Conservation (phyloP, 331 rosid genomes). For the Stylosanthes scabra region DNA sequence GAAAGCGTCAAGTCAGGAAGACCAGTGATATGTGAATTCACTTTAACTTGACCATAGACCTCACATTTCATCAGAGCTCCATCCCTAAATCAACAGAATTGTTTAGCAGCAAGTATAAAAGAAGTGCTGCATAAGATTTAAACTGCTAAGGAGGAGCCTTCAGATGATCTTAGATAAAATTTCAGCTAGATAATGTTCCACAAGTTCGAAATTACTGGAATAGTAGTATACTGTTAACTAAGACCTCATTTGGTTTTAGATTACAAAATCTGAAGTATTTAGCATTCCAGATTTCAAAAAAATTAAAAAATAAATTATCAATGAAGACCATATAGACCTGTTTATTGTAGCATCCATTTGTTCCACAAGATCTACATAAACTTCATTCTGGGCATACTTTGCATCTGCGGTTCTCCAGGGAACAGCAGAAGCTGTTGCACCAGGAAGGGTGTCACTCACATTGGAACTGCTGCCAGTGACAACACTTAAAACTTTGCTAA, state of each 20-base stretch:
- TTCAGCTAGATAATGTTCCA: conserved; percentile 18
- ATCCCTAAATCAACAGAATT: conserved; percentile 60
- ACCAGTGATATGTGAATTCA: conserved; percentile 90
- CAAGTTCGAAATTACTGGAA: too few species aligned
- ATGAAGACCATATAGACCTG: too few species aligned
- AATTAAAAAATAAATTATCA: too few species aligned
- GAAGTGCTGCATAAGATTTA: conserved; percentile 15
- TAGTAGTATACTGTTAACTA: conserved; percentile 16
- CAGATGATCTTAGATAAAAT: conserved; percentile 18
- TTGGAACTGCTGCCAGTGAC: conserved; percentile 94
- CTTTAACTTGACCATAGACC: conserved; percentile 90
- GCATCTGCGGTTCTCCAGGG: conserved; percentile 84
- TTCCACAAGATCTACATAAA: conserved; percentile 90
- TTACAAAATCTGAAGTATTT: too few species aligned
- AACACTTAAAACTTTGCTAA: conserved; percentile 88
- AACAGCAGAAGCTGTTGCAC: conserved; percentile 76
- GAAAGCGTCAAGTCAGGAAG: conserved; percentile 91
- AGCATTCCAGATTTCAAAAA: too few species aligned
- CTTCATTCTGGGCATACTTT: conserved; percentile 85
- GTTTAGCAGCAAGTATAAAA: conserved; percentile 17
- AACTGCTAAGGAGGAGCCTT: conserved; percentile 23
- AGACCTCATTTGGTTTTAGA: too few species aligned
- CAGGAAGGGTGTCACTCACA: conserved; percentile 85
- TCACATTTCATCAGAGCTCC: conserved; percentile 89
- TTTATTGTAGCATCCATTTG: conserved; percentile 86